Conservation (phyloP, 1,284 basidiomycete genomes). For the Meripilus lineatus region DNA sequence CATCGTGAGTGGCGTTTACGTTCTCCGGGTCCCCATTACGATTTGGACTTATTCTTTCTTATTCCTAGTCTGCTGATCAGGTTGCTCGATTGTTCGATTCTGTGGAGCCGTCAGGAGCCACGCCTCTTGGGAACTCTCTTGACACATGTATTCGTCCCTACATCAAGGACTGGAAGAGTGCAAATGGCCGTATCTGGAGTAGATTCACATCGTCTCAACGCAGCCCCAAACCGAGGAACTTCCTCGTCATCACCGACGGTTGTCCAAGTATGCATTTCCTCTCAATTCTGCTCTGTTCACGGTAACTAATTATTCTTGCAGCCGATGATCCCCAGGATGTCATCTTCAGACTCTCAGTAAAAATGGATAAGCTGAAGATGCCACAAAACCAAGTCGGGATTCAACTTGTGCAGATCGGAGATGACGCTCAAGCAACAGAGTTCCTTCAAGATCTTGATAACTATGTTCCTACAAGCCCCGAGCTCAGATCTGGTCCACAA, state of each 20-base stretch:
- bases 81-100: conserved; percentile 39
- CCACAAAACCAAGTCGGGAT: conserved; percentile 57
- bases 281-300: neutral
- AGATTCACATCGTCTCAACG: conserved; percentile 20
- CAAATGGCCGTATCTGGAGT: conserved; percentile 39
- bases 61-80: conserved; percentile 22
- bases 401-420: conserved; percentile 60
- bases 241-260: conserved; percentile 61
- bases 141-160: too few relatives aligned
- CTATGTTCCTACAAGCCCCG: conserved; percentile 22
- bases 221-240: conserved; percentile 47
- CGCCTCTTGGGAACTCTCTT: conserved; percentile 48
- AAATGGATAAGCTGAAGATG: conserved; percentile 41
- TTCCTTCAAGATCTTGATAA: conserved; percentile 38
- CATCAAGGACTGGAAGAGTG: conserved; percentile 43
- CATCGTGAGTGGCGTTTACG: too few relatives aligned
- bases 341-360: conserved; percentile 42
- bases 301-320: conserved; percentile 21
- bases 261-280: conserved; percentile 38
- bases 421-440: conserved; percentile 36
- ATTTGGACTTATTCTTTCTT: too few relatives aligned
- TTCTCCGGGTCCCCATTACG: too few relatives aligned
- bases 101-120: conserved; percentile 40
- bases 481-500: too few relatives aligned
- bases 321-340: conserved; percentile 47